Percentiles rank a stretch among this genome's conserved stretches.
Evolutionary conservation across 1,139 yeast species (phyloP).

Genomic region (Hansenula lynferdii): DNA sequence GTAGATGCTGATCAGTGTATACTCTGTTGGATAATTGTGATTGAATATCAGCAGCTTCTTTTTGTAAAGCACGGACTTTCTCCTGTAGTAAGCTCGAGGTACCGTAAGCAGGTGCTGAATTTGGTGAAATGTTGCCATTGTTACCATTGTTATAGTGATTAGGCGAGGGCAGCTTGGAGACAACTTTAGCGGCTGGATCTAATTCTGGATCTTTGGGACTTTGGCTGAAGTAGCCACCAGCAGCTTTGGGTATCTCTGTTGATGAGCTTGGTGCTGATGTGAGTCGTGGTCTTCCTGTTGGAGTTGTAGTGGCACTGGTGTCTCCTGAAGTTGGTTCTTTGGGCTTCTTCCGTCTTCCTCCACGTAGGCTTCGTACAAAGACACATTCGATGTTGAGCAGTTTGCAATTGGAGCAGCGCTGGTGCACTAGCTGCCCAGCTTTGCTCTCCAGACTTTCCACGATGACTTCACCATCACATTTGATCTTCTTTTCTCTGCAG

Average conservation of each 20-base stretch:
- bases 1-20: not conserved
- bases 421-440: slow-evolving; percentile 17
- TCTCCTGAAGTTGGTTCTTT: slow-evolving; percentile 23
- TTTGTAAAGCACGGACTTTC: slow-evolving; percentile 17
- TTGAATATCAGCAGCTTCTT: slow-evolving; percentile 18
- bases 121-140: not conserved
- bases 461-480: slow-evolving; percentile 53
- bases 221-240: not conserved
- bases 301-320: slow-evolving; percentile 5
- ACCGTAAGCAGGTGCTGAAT: not conserved
- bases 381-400: slow-evolving; percentile 47
- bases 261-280: not conserved
- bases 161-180: not conserved
- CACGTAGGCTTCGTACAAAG: slow-evolving; percentile 54
- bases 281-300: not conserved
- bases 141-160: not conserved
- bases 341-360: slow-evolving; percentile 46
- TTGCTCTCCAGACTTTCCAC: slow-evolving; percentile 18
- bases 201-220: not conserved
- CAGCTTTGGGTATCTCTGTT: not conserved
- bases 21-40: slow-evolving; percentile 12
- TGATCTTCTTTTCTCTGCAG: slow-evolving; percentile 59
- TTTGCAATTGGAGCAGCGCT: slow-evolving; percentile 47
- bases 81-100: slow-evolving; percentile 9
- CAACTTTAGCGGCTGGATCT: not conserved